Conservation (phyloP, 2,329 filamentous ascomycete genomes). For the Botryotinia convoluta region DNA sequence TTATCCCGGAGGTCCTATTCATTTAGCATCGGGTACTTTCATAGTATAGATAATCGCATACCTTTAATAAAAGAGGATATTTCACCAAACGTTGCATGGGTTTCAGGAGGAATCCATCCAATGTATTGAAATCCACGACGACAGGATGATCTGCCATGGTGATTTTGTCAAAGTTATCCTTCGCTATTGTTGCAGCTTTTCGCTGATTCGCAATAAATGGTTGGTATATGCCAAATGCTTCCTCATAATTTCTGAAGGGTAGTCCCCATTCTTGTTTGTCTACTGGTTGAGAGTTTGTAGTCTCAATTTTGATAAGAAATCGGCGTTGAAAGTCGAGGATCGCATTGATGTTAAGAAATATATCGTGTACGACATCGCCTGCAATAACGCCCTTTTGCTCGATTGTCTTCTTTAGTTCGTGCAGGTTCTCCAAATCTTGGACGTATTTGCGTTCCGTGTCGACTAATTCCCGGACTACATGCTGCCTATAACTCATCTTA, state of each 20-base stretch:
- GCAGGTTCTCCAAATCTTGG: constrained; percentile 90
- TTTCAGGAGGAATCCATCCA: constrained; percentile 91
- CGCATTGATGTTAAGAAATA: constrained; percentile 94
- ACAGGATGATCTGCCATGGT: constrained; percentile 72
- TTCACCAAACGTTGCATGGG: constrained; percentile 95
- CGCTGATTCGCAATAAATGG: constrained; percentile 97
- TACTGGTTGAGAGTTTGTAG: constrained; percentile 80
- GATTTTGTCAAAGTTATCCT: constrained; percentile 84
- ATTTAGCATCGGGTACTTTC: constrained; percentile 16
- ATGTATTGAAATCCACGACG: constrained; percentile 79
- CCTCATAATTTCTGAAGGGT: constrained; percentile 82
- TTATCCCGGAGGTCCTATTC: constrained; percentile 80
- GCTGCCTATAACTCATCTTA: constrained; percentile 72
- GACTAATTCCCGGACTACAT: constrained; percentile 87
- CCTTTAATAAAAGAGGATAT: constrained; percentile 86
- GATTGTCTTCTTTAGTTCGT: constrained; percentile 85
- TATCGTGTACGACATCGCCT: constrained; percentile 87
- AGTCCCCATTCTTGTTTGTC: constrained; percentile 87
- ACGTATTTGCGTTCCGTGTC: constrained; percentile 97
- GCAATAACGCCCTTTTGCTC: constrained; percentile 85
- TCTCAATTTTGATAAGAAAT: constrained; percentile 93
- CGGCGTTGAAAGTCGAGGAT: constrained; percentile 93
- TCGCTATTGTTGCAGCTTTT: constrained; percentile 81
- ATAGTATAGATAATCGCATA: constrained; percentile 40
- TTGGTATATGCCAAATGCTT: constrained; percentile 88